Base-by-base conservation (phyloP, 768 basidiomycete species). In the Hypholoma sublateritium region DNA sequence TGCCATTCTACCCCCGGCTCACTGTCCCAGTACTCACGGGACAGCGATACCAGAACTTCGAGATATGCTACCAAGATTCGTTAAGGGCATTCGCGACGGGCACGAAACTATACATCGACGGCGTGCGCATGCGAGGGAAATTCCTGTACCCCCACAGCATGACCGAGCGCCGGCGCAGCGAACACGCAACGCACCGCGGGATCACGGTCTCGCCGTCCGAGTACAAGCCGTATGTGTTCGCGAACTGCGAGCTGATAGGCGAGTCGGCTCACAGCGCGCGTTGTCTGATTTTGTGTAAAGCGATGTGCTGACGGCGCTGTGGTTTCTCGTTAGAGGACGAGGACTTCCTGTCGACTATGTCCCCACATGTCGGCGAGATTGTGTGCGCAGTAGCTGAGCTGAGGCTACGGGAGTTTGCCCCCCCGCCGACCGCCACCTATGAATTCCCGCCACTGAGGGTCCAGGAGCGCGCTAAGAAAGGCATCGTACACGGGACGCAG, bases 391-490 rank as follows among this genome's bases (percentile, higher is more conserved):
- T 57, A 5, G 8, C 36, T 13, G 58, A 62, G 28, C 50, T 56
- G 11, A 6, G 13, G 22, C 22, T 47, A n/a, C 22, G 25, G 22
- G 22, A 5, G 24, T 21, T 21, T 21, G 44, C 24, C 8, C 19
- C 25, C 8, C 46, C 11, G 5, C 43, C 43, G 17, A 22, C 6
- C 39, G 12, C 11, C 43, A 22, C 14, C 2, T 19, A 22, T 14
- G 46, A 13, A 43, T 46, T 53, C 17, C 46, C 48, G 25, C 52
- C 16, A 57, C 60, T 51, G 28, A 24, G 55, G 7, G 61, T 72
- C 0, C 66, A 70, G 37, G 69, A 72, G 42, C 59, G 61, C 16
- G 57, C 64, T 1, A 69, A 71, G 57, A 71, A 69, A 43, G 66
- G 61, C 13, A 57, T 69, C 49, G 56, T 50, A 0, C 71, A 72